Evolutionary conservation across 129 eudicot genomes (phyloP).

Genomic region (Tagetes patula): DNA sequence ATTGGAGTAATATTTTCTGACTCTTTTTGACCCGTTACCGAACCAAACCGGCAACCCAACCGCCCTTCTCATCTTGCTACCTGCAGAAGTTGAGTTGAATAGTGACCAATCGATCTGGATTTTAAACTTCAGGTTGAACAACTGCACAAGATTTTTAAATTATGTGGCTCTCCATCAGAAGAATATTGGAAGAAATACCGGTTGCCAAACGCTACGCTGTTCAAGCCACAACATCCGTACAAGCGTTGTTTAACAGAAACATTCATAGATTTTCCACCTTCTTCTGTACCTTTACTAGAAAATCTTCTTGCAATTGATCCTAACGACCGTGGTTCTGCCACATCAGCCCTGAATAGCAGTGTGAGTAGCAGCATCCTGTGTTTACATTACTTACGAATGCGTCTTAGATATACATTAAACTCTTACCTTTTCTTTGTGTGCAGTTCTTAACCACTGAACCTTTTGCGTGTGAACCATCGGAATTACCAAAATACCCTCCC

Average conservation of each 20-base stretch:
- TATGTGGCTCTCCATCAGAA: conserved; percentile 87
- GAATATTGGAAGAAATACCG: conserved; percentile 82
- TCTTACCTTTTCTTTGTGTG: conserved; percentile 16
- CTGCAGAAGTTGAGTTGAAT: not conserved
- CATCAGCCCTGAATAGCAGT: conserved; percentile 64
- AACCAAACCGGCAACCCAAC: not conserved
- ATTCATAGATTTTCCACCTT: conserved; percentile 70
- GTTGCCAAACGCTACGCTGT: conserved; percentile 80
- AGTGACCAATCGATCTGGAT: not conserved
- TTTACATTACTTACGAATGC: not conserved
- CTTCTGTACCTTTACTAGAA: conserved; percentile 66
- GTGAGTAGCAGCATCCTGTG: conserved; percentile 44
- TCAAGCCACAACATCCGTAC: conserved; percentile 84
- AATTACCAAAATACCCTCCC: conserved; percentile 84
- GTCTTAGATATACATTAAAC: not conserved
- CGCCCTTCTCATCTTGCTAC: not conserved
- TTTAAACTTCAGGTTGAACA: conserved; percentile 57
- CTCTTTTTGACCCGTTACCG: not conserved
- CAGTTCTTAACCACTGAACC: conserved; percentile 83
- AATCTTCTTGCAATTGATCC: conserved; percentile 77
- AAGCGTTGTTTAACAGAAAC: conserved; percentile 66
- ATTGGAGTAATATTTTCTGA: not conserved
- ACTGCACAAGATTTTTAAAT: conserved; percentile 73
- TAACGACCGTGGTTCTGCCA: conserved; percentile 69
- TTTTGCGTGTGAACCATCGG: conserved; percentile 73